Base-by-base conservation (phyloP, 371 early-diverging fungal genomes). In the Apophysomyces trapeziformis region DNA sequence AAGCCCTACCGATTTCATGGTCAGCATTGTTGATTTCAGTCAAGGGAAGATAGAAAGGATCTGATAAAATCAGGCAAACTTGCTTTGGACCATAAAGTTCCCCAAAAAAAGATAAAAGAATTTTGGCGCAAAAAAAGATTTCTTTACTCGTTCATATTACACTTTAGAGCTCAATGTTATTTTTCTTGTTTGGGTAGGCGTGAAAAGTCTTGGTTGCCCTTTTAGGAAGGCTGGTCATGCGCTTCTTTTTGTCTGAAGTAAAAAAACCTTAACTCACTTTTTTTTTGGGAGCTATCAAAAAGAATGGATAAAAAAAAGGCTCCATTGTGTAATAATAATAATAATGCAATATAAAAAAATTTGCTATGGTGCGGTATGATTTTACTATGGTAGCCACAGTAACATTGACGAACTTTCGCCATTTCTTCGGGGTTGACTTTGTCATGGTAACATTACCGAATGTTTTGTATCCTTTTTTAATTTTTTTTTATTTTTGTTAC, bases 181-280 rank as follows among this genome's bases (percentile, higher is more conserved):
- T 50, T 50, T 21, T 50, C 54, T 50, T 21, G 21, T 18, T 50
- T 50, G 8, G 54, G 54, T 21, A 50, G 54, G 21, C 21, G 54
- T 50, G 9, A 21, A 50, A 50, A 11, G 21, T 50, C 54, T 50
- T 50, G 21, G 21, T 50, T 50, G 21, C 54, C 54, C 54, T 50
- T 50, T 50, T 50, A 21, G 54, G 54, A n/a, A 50, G 11, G 21
- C 54, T 18, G 54, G 54, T 50, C 54, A 50, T 50, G 54, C 54
- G 54, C 54, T 50, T 16, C 21, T 50, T 21, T 50, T 50, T 47
- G 41, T 41, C 21, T 50, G 9, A 26, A 26, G 32, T 2, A 26
- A 26, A 50, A 26, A 21, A 50, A 50, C 54, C 21, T 50, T 50
- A 50, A 50, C 54, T 50, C 41, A 21, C 16, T 50, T 8, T 26